Conservation (phyloP, 1,284 basidiomycete genomes). For the Pyrrhoderma lamaoense region DNA sequence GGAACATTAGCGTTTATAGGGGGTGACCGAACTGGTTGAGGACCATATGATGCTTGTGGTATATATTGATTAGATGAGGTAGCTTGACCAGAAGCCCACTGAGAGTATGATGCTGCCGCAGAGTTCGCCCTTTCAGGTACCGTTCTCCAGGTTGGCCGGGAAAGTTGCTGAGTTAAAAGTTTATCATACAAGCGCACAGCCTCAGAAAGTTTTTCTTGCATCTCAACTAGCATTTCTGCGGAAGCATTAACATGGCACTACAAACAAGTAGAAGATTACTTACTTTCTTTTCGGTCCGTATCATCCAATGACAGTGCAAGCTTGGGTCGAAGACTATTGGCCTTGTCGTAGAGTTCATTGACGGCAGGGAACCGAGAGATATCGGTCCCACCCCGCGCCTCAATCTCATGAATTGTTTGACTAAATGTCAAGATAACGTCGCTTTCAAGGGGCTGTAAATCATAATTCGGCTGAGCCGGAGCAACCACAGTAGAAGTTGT, state of each 20-base stretch:
- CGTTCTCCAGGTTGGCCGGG: conserved; percentile 57
- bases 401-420: conserved; percentile 81
- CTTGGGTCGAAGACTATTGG: conserved; percentile 75
- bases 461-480: conserved; percentile 61
- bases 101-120: conserved; percentile 16
- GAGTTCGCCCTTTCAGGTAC: conserved; percentile 18
- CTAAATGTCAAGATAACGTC: conserved; percentile 85
- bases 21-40: conserved; percentile 18
- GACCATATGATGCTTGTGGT: conserved; percentile 23
- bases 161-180: conserved; percentile 78
- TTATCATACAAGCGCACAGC: conserved; percentile 88
- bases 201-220: conserved; percentile 90
- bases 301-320: conserved; percentile 83
- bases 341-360: conserved; percentile 79
- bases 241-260: not conserved
- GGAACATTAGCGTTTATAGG: conserved; percentile 21
- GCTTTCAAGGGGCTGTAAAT: conserved; percentile 71
- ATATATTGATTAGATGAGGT: conserved; percentile 23
- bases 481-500: conserved; percentile 38
- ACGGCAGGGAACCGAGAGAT: conserved; percentile 76
- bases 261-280: conserved; percentile 29
- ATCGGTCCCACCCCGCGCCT: conserved; percentile 71
- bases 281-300: conserved; percentile 78
- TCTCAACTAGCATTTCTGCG: conserved; percentile 77
- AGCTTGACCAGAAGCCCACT: conserved; percentile 16